Base-by-base conservation (phyloP, 192 early-diverging fungal species). In the Coemansia sp. region DNA sequence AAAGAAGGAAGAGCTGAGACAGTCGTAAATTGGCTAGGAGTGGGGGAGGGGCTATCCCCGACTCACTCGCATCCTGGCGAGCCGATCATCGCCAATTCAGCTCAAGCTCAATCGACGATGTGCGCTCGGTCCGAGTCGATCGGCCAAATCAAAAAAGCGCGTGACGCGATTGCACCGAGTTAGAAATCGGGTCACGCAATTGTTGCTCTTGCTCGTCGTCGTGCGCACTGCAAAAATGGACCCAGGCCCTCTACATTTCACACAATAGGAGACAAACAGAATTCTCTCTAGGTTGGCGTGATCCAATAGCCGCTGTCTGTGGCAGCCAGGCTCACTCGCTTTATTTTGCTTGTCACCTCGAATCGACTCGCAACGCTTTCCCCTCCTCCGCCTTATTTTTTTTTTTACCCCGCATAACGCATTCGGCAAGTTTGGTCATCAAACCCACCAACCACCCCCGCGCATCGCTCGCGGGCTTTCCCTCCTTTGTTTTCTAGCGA, bases 361-460 rank as follows among this genome's bases (percentile, higher is more conserved):
- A 24, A 15, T 49, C 47, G n/a, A 43, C 42, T 4, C 17, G 17
- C 42, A 24, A 27, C 47, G 24, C 47, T 5, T n/a, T n/a, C 42
- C 42, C 47, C 47, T 49, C 47, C 47, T 49, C 47, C 47, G 47
- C 47, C 31, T 20, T n/a, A 8, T 2, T 25, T 25, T 25, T 24
- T 27, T 46, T 27, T 24, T 46, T 46, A 5, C 46, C n/a, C n/a
- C n/a, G n/a, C n/a, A n/a, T n/a, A n/a, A n/a, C n/a, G n/a, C n/a
- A n/a, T n/a, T n/a, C n/a, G n/a, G n/a, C n/a, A n/a, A n/a, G n/a
- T 24, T 49, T 49, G 8, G 46, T 49, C 46, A 49, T 49, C 46
- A 27, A n/a, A n/a, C n/a, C n/a, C n/a, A n/a, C n/a, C n/a, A n/a
- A n/a, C n/a, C n/a, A n/a, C n/a, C n/a, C n/a, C n/a, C n/a, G n/a